Evolutionary conservation across 2,329 filamentous ascomycete species (phyloP), one percentile per base, ranked within the genome.

Genomic region (Magnaporthales sp.): DNA sequence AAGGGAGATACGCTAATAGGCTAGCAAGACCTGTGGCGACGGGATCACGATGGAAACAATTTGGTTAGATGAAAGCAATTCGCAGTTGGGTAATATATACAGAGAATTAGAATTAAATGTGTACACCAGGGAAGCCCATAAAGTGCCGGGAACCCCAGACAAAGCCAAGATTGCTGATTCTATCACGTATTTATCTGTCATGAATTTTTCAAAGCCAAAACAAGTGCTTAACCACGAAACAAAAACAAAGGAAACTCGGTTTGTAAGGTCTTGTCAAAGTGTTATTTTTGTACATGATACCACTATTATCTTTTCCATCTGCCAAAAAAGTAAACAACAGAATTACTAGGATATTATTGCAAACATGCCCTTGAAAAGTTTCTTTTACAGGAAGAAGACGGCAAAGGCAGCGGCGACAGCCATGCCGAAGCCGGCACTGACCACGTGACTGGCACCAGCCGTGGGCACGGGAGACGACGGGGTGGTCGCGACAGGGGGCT

Each of bases 301-400:
- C 38, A 46, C 38, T 46, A 13, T 46, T 6, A 13, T n/a, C n/a
- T 46, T 38, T 38, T 1, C n/a, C 9, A 8, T 46, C 5, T 3
- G 22, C 11, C n/a, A 24, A 15, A 24, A 24, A 24, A 9, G 54
- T n/a, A n/a, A n/a, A n/a, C n/a, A 4, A 10, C 22, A 10, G 54
- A 11, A 9, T 38, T 26, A 58, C 54, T 11, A 6, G 11, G 54
- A 24, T 9, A 58, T 11, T 11, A 10, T 3, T 24, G 54, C 24
- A 22, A 58, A 58, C 24, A 22, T 24, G 9, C 54, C 54, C 54
- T 10, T 3, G 11, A 26, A n/a, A n/a, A n/a, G n/a, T n/a, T 10
- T 27, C 13, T n/a, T 58, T 56, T 65, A 65, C 13, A 65, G 24
- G 63, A 65, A 27, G 10, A 65, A 19, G 63, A 31, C 54, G 22